Percentiles rank a stretch among this genome's conserved stretches.
phyloP scores from a whole-genome alignment of 2,329 filamentous ascomycete species.

The Ploettnerulaceae sp. region DNA sequence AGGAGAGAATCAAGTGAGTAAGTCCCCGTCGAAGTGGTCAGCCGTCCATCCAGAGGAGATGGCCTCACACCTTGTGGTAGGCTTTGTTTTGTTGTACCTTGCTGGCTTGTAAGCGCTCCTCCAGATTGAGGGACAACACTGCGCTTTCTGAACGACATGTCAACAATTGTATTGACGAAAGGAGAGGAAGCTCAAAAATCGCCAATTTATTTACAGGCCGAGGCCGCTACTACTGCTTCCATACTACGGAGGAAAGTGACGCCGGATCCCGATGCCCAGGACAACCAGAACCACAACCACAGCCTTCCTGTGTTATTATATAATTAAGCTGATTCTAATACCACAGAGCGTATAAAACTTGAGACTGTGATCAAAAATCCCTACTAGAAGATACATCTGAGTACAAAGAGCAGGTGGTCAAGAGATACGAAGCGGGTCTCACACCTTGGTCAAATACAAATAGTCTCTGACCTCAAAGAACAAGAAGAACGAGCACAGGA shows the following conservation, averaged over 20 bases:
- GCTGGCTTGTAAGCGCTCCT: neutral
- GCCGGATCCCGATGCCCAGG: neutral
- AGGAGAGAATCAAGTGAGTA: slow-evolving; percentile 78
- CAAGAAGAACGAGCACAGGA: too few relatives aligned
- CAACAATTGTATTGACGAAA: neutral
- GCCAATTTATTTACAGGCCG: slow-evolving; percentile 7
- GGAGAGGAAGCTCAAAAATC: neutral
- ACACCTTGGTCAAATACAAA: too few relatives aligned
- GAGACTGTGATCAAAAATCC: too few relatives aligned
- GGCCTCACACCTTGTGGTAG: slow-evolving; percentile 60
- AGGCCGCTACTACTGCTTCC: too few relatives aligned
- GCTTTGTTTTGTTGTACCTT: slow-evolving; percentile 21
- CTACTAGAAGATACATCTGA: too few relatives aligned
- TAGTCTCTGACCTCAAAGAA: too few relatives aligned
- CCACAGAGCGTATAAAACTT: too few relatives aligned
- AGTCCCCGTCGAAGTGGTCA: slow-evolving; percentile 88
- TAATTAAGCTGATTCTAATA: too few relatives aligned
- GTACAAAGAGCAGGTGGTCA: too few relatives aligned
- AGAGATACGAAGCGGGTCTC: too few relatives aligned
- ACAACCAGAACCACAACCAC: too few relatives aligned
- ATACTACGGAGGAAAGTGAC: neutral
- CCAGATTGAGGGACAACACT: slow-evolving; percentile 44
- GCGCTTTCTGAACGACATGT: slow-evolving; percentile 65
- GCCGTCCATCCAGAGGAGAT: slow-evolving; percentile 81
- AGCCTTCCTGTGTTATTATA: too few relatives aligned